Conservation (phyloP, 257 asterid species). For the Solanum chiquidenum region DNA sequence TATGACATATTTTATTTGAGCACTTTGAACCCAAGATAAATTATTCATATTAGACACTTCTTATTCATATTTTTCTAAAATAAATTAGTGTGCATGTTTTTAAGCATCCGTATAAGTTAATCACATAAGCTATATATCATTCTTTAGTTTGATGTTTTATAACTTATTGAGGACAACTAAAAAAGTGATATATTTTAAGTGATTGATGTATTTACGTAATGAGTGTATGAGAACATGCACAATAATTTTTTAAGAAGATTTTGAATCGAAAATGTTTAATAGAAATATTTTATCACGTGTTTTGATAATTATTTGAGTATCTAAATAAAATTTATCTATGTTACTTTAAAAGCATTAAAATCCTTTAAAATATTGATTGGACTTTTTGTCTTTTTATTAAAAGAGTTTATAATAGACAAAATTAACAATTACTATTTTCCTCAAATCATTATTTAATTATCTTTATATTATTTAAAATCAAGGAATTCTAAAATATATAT, state of each 20-base stretch:
- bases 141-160: neutral
- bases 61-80: neutral
- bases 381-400: too few species aligned
- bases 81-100: neutral
- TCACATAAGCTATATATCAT: neutral
- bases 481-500: too few species aligned
- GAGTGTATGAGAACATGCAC: neutral
- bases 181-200: neutral
- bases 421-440: neutral
- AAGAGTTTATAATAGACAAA: too few species aligned
- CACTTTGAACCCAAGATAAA: accelerated
- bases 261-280: too few species aligned
- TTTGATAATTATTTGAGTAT: too few species aligned
- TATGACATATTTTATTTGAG: neutral
- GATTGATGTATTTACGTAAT: neutral
- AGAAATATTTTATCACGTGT: neutral
- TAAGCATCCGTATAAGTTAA: neutral
- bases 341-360: neutral
- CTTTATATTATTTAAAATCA: too few species aligned
- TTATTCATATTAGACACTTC: neutral
- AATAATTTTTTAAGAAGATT: too few species aligned
- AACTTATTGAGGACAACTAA: neutral
- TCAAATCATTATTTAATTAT: too few species aligned
- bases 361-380: neutral
- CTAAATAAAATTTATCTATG: neutral